Evolutionary conservation across 352 stramenopile genomes (phyloP).

Genomic region (Globisporangium rhizosaccharum): DNA sequence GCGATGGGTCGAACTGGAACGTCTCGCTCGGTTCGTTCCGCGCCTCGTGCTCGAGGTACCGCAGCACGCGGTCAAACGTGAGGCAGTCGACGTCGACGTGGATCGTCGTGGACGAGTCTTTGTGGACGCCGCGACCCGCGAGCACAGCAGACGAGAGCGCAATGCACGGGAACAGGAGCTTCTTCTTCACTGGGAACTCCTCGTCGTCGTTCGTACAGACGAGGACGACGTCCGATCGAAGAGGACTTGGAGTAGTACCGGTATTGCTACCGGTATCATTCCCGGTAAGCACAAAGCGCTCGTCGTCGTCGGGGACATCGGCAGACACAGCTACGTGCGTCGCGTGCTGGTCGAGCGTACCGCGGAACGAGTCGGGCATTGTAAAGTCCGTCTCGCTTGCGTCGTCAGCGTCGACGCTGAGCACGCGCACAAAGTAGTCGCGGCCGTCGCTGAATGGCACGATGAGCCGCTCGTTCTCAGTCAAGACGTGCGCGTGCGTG

Average conservation of each 20-base stretch:
- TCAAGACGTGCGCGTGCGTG: constrained; percentile 57
- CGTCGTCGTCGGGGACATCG: constrained; percentile 28
- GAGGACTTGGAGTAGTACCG: constrained; percentile 20
- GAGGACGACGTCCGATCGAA: constrained; percentile 69
- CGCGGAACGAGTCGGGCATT: constrained; percentile 80
- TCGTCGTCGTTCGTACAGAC: constrained; percentile 83
- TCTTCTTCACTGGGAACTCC: constrained; percentile 87
- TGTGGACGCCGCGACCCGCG: constrained; percentile 66
- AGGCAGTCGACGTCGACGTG: constrained; percentile 82
- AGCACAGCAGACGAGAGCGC: constrained; percentile 80
- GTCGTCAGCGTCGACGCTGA: constrained; percentile 67
- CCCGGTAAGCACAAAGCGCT: constrained; percentile 25
- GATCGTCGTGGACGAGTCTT: constrained; percentile 53
- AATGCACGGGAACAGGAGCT: constrained; percentile 85
- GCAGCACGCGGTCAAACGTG: constrained; percentile 84
- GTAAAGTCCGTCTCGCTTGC: constrained; percentile 77
- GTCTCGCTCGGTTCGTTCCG: constrained; percentile 44
- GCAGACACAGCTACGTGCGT: constrained; percentile 53
- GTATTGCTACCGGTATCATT: constrained; percentile 1
- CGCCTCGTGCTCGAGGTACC: constrained; percentile 84
- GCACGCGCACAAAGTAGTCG: constrained; percentile 65
- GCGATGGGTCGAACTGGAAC: constrained; percentile 79
- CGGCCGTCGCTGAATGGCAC: constrained; percentile 35
- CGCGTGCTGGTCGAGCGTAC: constrained; percentile 46
- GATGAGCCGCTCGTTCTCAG: constrained; percentile 74